Evolutionary conservation across 257 asterid genomes (phyloP).

Genomic region (Penstemon newberryi): DNA sequence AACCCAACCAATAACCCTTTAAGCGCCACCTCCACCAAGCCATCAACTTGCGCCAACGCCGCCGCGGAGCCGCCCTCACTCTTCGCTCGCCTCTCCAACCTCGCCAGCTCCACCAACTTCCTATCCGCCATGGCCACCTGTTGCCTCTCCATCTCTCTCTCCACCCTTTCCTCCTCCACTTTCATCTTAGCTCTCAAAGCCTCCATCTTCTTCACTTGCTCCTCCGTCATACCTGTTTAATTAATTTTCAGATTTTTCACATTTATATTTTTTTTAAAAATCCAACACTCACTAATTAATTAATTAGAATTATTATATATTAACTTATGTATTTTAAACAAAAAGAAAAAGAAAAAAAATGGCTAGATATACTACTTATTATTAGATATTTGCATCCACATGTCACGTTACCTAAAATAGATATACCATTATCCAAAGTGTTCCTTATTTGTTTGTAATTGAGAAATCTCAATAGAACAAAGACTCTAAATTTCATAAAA

Average conservation of each 20-base stretch:
- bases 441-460: too few relatives aligned
- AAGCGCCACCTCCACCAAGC: constrained; percentile 41
- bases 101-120: constrained; percentile 51
- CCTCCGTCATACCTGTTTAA: constrained; percentile 22
- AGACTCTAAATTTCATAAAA: too few relatives aligned
- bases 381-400: too few relatives aligned
- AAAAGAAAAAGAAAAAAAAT: too few relatives aligned
- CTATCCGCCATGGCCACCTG: constrained; percentile 64
- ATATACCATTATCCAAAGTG: too few relatives aligned
- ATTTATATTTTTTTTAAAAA: too few relatives aligned
- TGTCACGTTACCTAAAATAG: too few relatives aligned
- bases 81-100: constrained; percentile 22
- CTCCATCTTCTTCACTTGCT: constrained; percentile 43
- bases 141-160: constrained; percentile 71
- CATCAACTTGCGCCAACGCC: constrained; percentile 26
- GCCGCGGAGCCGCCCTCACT: neutral
- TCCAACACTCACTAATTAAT: neutral
- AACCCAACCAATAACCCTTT: constrained; percentile 36
- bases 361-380: too few relatives aligned
- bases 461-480: too few relatives aligned
- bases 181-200: constrained; percentile 40
- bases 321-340: too few relatives aligned
- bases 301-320: neutral
- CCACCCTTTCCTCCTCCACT: constrained; percentile 65
- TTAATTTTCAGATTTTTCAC: neutral